These are phyloP conservation scores for Nepenthes gracilis DNA, from an alignment of 148 eudicot genomes.

Conservation along the genomic window DNA sequence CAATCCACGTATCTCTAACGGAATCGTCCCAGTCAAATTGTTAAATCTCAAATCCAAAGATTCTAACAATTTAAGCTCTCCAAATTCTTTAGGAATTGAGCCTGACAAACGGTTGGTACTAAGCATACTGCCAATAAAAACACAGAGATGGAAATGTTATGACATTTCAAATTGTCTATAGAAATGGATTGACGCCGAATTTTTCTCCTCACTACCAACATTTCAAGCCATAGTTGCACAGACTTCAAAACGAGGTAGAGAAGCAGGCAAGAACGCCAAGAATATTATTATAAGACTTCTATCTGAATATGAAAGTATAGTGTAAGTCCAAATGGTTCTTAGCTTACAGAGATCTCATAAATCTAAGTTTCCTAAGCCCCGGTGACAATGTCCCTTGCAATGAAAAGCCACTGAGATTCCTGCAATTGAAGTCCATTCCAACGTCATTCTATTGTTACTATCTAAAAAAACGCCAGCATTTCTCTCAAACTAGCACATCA, in stretches of 20 bases:
- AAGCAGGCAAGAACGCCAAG: not conserved
- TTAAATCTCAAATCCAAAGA: constrained; percentile 36
- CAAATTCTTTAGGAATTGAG: constrained; percentile 33
- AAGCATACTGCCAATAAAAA: constrained; percentile 27
- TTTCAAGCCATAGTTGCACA: too few relatives aligned
- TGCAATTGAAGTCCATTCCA: not conserved
- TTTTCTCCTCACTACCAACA: too few relatives aligned
- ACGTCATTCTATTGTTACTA: not conserved
- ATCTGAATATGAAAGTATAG: too few relatives aligned
- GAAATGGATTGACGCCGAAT: too few relatives aligned
- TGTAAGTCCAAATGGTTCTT: not conserved
- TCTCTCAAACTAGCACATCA: too few relatives aligned
- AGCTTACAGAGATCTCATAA: constrained; percentile 34
- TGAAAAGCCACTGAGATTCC: constrained; percentile 33
- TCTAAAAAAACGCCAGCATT: too few relatives aligned
- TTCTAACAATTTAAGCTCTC: constrained; percentile 33
- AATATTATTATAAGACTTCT: too few relatives aligned
- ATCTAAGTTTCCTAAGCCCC: constrained; percentile 27
- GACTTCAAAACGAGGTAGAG: not conserved
- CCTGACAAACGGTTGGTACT: constrained; percentile 36
- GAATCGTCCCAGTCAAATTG: constrained; percentile 28
- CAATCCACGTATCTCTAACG: constrained; percentile 31
- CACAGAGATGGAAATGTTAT: not conserved
- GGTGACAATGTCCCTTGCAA: constrained; percentile 32
- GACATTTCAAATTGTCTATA: too few relatives aligned